These are phyloP conservation scores for Saccharomycopsis babjevae DNA, from an alignment of 805 yeast genomes.

Conservation along the genomic window DNA sequence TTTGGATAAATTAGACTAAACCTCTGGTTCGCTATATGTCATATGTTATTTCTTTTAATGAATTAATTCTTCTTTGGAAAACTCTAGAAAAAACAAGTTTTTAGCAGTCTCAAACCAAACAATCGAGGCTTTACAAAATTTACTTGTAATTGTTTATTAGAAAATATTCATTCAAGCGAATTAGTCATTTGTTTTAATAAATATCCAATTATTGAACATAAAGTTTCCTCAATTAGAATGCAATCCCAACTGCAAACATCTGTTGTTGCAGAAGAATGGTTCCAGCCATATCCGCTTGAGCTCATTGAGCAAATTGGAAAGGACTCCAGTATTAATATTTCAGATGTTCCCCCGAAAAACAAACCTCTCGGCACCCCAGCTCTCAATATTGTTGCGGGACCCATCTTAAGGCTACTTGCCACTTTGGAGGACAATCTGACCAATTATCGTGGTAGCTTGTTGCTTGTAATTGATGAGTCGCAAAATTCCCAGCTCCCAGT, in stretches of 20 bases:
- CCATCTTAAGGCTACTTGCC: constrained; percentile 59
- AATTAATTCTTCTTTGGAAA: too few species aligned
- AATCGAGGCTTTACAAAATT: too few species aligned
- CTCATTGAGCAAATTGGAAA: constrained; percentile 11
- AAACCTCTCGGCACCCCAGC: constrained; percentile 22
- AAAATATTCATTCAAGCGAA: too few species aligned
- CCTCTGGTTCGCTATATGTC: too few species aligned
- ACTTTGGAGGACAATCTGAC: constrained; percentile 40
- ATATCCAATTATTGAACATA: too few species aligned
- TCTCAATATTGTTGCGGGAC: constrained; percentile 60
- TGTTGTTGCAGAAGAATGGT: constrained; percentile 9
- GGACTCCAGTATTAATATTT: constrained; percentile 5
- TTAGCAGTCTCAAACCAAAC: too few species aligned
- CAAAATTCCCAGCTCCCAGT: constrained; percentile 22
- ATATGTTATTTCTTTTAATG: too few species aligned
- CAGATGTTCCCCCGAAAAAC: constrained; percentile 7
- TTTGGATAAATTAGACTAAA: too few species aligned
- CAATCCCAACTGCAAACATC: background rate
- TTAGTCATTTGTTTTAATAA: too few species aligned
- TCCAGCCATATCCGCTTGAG: constrained; percentile 13
- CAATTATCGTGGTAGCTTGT: constrained; percentile 57
- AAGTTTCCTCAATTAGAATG: too few species aligned
- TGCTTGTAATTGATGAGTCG: constrained; percentile 49
- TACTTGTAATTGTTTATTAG: too few species aligned
- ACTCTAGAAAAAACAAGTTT: too few species aligned